Evolutionary conservation across 2,329 filamentous ascomycete species (phyloP).

Genomic region (Colletotrichum godetiae): DNA sequence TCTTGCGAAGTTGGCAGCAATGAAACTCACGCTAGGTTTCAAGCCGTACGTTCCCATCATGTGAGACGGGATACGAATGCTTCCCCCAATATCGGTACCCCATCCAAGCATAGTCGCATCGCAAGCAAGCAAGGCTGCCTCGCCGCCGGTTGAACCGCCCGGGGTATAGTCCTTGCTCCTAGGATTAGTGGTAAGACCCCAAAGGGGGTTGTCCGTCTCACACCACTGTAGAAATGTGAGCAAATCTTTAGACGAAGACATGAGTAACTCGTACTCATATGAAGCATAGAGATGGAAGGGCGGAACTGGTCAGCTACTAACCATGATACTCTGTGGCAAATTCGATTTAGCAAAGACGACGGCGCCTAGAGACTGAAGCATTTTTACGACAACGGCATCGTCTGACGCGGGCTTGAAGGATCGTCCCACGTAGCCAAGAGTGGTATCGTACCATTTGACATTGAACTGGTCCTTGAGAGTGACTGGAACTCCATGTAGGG

Average conservation of each 20-base stretch:
- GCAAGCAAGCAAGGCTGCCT: conserved; percentile 52
- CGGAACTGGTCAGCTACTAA: conserved; percentile 53
- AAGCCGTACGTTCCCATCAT: conserved; percentile 47
- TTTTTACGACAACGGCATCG: conserved; percentile 64
- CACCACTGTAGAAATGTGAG: conserved; percentile 42
- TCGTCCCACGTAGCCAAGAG: conserved; percentile 63
- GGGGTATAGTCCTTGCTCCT: conserved; percentile 68
- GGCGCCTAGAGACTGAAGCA: conserved; percentile 69
- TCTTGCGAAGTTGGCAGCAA: background rate
- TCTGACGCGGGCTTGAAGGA: conserved; percentile 62
- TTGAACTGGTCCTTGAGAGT: conserved; percentile 72
- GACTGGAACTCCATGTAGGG: conserved; percentile 64
- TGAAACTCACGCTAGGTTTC: conserved; percentile 39
- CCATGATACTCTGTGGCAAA: conserved; percentile 68
- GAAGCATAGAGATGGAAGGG: too few relatives aligned
- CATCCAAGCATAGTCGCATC: conserved; percentile 53
- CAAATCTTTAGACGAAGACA: too few relatives aligned
- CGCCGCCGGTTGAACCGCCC: conserved; percentile 74
- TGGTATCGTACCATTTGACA: conserved; percentile 59
- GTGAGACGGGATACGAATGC: conserved; percentile 50
- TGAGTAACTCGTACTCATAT: too few relatives aligned
- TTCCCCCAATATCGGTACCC: conserved; percentile 56
- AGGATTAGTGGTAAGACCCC: conserved; percentile 72
- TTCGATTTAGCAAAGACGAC: conserved; percentile 77
- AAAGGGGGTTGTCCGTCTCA: conserved; percentile 60